Conservation (phyloP, 1,139 yeast species). For the Pichia inconspicua region DNA sequence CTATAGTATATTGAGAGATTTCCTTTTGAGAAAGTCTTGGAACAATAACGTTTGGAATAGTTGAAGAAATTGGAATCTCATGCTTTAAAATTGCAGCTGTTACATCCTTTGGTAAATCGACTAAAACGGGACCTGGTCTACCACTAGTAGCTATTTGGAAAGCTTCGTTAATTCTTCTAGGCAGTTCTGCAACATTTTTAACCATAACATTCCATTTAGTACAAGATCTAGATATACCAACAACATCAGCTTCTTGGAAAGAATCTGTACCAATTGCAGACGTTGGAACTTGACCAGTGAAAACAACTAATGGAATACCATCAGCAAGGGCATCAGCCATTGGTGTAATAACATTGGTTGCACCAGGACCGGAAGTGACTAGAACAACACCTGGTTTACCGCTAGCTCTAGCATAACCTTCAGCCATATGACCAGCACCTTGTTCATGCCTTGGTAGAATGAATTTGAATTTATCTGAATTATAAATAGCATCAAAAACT, state of each 20-base stretch:
- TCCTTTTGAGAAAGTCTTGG: conserved; percentile 63
- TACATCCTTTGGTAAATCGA: conserved; percentile 95
- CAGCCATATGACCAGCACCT: conserved; percentile 99
- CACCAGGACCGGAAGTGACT: conserved; percentile 98
- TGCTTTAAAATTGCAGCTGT: conserved; percentile 84
- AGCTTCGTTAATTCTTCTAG: conserved; percentile 93
- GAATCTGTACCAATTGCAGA: conserved; percentile 96
- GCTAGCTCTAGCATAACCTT: conserved; percentile 90
- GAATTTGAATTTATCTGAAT: conserved; percentile 81
- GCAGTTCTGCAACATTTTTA: conserved; percentile 85
- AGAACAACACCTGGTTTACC: conserved; percentile 98
- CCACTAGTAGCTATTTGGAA: conserved; percentile 94
- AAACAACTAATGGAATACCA: conserved; percentile 96
- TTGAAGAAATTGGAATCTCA: conserved; percentile 78
- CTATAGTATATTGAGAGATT: conserved; percentile 68
- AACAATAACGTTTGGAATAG: conserved; percentile 78
- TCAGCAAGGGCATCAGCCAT: conserved; percentile 97
- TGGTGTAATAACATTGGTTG: conserved; percentile 94
- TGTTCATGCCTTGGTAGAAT: conserved; percentile 96
- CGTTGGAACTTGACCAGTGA: conserved; percentile 96
- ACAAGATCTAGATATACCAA: conserved; percentile 94
- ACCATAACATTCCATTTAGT: conserved; percentile 99
- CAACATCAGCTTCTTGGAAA: conserved; percentile 97
- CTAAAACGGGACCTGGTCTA: conserved; percentile 97
- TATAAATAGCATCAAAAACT: conserved; percentile 92